Evolutionary conservation across 129 eudicot species (phyloP), one percentile per base, ranked within the genome.

Genomic region (sunflower (Helianthus annuus)): DNA sequence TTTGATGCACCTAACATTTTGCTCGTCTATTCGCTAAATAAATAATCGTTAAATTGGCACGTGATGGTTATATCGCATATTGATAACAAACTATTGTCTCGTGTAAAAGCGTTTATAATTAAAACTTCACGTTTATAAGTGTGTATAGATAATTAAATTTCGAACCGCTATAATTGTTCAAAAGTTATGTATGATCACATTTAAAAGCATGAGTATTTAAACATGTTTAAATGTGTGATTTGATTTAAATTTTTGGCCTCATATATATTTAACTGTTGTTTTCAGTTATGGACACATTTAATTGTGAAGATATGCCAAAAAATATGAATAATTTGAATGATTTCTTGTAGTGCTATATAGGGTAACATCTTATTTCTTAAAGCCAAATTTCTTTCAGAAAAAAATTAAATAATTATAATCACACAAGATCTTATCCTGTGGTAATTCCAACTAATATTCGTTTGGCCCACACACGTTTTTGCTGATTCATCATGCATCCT

Each of bases 401-500:
- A 7, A 48, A 49, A 13, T 9, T 11, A 5, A 32, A 2, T 32
- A 32, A 32, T 32, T 1, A 32, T 32, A 32, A 32, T 32, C 36
- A 45, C 14, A 55, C 27, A 17, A 16, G 27, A 70, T 70, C 58
- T 36, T 53, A 70, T 42, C 64, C 64, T 36, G 46, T 22, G 16
- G 13, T 44, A 5, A 44, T 48, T 48, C 54, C 54, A 57, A 3
- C 45, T 64, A n/a, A 16, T 4, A 34, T 77, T 46, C 42, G 68
- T 15, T 16, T 65, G 83, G 78, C 68, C 74, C 78, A 66, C 80
- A 54, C 77, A 79, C 64, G 79, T 65, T 57, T 12, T 66, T 39
- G 63, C 64, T 68, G 75, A 73, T 51, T 73, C 79, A 79, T 60
- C 48, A 67, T 69, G 63, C 76, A 69, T 76, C 75, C 75, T 48